These are phyloP conservation scores for Colletotrichum chlorophyti DNA, from an alignment of 2,329 filamentous ascomycete genomes.

Conservation along the genomic window DNA sequence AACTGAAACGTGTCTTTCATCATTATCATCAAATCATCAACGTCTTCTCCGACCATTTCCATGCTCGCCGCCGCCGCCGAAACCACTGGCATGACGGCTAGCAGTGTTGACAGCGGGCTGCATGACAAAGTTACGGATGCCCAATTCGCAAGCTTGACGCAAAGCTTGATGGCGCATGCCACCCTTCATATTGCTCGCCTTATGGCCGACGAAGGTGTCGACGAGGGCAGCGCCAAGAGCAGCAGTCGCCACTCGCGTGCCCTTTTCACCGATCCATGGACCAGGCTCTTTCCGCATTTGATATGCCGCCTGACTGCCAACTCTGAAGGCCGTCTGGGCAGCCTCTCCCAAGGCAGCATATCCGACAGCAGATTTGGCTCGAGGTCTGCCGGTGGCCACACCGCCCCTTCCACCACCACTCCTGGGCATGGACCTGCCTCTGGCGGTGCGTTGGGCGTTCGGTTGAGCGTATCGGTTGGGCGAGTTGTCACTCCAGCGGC, in stretches of 20 bases:
- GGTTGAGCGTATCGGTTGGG: constrained; percentile 3
- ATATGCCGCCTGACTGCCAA: constrained; percentile 56
- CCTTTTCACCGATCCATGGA: constrained; percentile 55
- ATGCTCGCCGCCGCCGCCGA: neutral
- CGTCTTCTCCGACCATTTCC: constrained; percentile 2
- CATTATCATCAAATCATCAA: neutral
- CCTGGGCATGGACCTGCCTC: constrained; percentile 22
- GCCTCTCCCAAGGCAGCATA: constrained; percentile 36
- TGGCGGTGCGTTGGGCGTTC: constrained; percentile 1
- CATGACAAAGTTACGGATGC: constrained; percentile 24
- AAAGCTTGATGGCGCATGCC: constrained; percentile 30
- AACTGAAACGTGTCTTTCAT: too few species aligned
- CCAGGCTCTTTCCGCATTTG: constrained; percentile 52
- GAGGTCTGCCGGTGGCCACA: constrained; percentile 19
- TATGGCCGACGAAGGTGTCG: constrained; percentile 50
- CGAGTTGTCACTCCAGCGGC: constrained; percentile 10
- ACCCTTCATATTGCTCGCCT: constrained; percentile 34
- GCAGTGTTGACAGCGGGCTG: constrained; percentile 20
- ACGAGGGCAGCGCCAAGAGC: constrained; percentile 56
- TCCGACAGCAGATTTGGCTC: constrained; percentile 28
- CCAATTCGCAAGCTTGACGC: constrained; percentile 28
- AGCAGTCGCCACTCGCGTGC: constrained; percentile 54
- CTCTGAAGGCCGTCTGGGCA: constrained; percentile 53
- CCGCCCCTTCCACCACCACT: neutral
- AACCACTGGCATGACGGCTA: neutral